phyloP scores from a whole-genome alignment of 192 early-diverging fungal genomes.

The Entophlyctis helioformis region DNA sequence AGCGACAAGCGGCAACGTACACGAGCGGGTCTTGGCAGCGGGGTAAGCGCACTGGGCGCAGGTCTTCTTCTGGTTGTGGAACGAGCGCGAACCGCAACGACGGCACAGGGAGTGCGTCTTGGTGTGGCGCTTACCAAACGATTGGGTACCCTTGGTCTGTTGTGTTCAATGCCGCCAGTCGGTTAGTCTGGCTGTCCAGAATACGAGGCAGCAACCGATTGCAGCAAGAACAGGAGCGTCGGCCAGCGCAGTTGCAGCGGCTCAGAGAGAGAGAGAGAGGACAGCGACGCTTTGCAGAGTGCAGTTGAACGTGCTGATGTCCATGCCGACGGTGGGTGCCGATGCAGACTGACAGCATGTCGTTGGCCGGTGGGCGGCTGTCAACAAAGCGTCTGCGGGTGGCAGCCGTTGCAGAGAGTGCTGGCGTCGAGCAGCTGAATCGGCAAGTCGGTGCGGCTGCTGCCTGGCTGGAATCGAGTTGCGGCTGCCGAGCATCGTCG shows the following conservation, averaged over 20 bases:
- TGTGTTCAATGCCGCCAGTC: too few species aligned
- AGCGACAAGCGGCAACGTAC: constrained; percentile 33
- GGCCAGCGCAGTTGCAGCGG: neutral
- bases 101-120: constrained; percentile 99
- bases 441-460: too few species aligned
- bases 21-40: constrained; percentile 92
- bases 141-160: constrained; percentile 95
- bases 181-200: neutral
- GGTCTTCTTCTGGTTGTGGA: constrained; percentile 99
- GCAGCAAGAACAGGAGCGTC: neutral
- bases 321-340: neutral
- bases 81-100: constrained; percentile 91
- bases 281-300: neutral
- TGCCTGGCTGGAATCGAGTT: too few species aligned
- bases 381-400: too few species aligned
- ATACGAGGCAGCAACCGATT: neutral
- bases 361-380: too few species aligned
- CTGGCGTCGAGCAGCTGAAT: too few species aligned
- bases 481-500: too few species aligned
- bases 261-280: too few species aligned
- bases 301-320: neutral
- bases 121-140: constrained; percentile 99
- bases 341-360: neutral
- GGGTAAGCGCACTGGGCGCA: constrained; percentile 99
- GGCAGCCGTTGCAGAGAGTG: too few species aligned